Base-by-base conservation (phyloP, 768 basidiomycete species). In the Pisolithus albus region DNA sequence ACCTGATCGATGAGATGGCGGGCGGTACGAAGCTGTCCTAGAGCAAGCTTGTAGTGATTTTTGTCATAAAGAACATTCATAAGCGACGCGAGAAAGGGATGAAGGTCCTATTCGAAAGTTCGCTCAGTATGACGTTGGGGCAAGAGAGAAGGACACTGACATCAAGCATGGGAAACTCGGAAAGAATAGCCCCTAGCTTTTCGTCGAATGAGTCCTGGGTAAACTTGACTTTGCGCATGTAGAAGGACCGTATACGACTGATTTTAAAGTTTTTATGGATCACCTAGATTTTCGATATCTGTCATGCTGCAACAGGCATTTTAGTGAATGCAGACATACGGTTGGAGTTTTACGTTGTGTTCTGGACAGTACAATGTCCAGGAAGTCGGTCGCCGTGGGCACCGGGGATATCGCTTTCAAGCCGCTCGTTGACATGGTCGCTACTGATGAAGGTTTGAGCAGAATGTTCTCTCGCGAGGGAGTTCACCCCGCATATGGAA, bases 221-320 rank as follows among this genome's bases (percentile, higher is more conserved):
- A 69, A 96, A 98, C 71, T 95, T 98, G 72, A 99, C 95, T 71
- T 99, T 99, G 68, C 95, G 84, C 95, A 98, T 97, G 71, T 99
- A 96, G 65, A 92, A 92, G 62, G 92, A 92, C 56, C 95, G 83
- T 72, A 98, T 98, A 59, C 95, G 87, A 59, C 92, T 93, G 70
- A 99, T 99, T 76, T 99, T 97, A 78, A 96, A 97, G 77, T 97
- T 97, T 78, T 96, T 97, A 72, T 97, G 96, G 66, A 98, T 97
- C 59, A 94, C 92, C 90, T 92, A 57, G 37, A 13, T 10, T 19
- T 45, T 55, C 11, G 34, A 38, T 47, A 37, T 24, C n/a, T n/a
- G 48, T 38, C 28, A 50, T 52, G 46, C 38, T 40, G 34, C n/a
- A 50, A 38, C 38, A 47, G 9, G 41, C 37, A 30, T n/a, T 30